phyloP scores from a whole-genome alignment of 352 stramenopile genomes.

The Globisporangium cystogenes region DNA sequence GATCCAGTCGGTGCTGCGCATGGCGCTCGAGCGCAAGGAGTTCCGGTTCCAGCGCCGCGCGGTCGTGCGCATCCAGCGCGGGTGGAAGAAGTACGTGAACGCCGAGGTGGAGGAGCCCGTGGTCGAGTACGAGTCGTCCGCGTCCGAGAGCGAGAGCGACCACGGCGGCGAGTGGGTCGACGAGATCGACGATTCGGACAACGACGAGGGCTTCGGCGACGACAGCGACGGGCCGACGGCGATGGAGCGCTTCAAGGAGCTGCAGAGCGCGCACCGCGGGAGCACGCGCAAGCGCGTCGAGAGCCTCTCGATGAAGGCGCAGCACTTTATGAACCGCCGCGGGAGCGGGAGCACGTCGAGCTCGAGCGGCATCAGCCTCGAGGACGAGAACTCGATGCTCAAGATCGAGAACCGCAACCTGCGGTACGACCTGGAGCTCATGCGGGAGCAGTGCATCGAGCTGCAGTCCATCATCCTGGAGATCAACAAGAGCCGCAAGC shows the following conservation, averaged over 20 bases:
- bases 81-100: constrained; percentile 50
- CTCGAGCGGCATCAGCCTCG: constrained; percentile 61
- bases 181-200: constrained; percentile 36
- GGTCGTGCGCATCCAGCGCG: constrained; percentile 70
- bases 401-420: constrained; percentile 86
- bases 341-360: constrained; percentile 53
- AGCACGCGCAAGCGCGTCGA: constrained; percentile 58
- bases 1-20: constrained; percentile 77
- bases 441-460: constrained; percentile 87
- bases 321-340: constrained; percentile 60
- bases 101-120: constrained; percentile 16
- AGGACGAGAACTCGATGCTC: constrained; percentile 86
- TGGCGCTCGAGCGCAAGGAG: constrained; percentile 70
- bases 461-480: constrained; percentile 85
- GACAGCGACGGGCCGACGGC: constrained; percentile 40
- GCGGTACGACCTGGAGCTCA: constrained; percentile 85
- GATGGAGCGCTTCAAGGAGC: constrained; percentile 59
- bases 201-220: constrained; percentile 47
- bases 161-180: constrained; percentile 40
- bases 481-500: constrained; percentile 88
- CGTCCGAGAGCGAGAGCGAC: constrained; percentile 39
- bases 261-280: constrained; percentile 32
- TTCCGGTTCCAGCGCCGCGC: constrained; percentile 60
- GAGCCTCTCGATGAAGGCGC: constrained; percentile 59
- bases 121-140: constrained; percentile 15